Evolutionary conservation across 1,284 basidiomycete genomes (phyloP).

Genomic region (Apiotrichum laibachii): DNA sequence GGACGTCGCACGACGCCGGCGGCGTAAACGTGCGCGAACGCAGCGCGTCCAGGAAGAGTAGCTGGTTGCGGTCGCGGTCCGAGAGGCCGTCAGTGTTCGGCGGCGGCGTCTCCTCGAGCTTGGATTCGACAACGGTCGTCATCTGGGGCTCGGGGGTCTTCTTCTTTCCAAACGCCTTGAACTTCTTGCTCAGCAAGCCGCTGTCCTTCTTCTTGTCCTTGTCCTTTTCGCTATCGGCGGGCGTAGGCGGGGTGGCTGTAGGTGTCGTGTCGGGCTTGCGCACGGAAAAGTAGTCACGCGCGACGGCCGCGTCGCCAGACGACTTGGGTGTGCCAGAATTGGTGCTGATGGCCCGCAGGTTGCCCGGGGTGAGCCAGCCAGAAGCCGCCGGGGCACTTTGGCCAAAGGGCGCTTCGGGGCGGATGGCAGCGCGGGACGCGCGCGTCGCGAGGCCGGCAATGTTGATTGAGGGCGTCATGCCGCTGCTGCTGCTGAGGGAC

Average conservation of each 20-base stretch:
- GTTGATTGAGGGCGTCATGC: constrained; percentile 47
- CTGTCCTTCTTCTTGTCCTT: neutral
- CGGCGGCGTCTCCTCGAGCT: constrained; percentile 18
- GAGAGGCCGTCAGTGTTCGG: constrained; percentile 28
- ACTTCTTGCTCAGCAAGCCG: constrained; percentile 42
- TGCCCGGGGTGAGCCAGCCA: constrained; percentile 26
- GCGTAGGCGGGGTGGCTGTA: neutral
- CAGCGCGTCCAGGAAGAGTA: constrained; percentile 60
- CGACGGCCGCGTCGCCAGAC: neutral
- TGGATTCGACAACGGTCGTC: constrained; percentile 37
- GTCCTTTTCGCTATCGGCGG: constrained; percentile 10
- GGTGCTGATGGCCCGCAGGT: neutral
- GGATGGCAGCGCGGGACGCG: constrained; percentile 58
- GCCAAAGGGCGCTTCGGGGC: constrained; percentile 37
- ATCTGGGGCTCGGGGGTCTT: constrained; percentile 48
- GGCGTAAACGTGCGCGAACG: constrained; percentile 68
- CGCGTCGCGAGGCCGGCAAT: constrained; percentile 64
- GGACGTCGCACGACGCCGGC: constrained; percentile 69
- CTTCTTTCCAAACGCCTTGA: constrained; percentile 70
- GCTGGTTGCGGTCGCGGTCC: constrained; percentile 48
- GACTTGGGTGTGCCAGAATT: neutral
- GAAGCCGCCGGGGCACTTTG: constrained; percentile 29
- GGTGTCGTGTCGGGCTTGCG: constrained; percentile 17
- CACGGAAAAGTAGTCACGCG: constrained; percentile 45
- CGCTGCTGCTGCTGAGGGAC: constrained; percentile 16